These are phyloP conservation scores for Neostapfia colusana DNA, from an alignment of 176 grass and related monocot genomes.

Conservation along the genomic window DNA sequence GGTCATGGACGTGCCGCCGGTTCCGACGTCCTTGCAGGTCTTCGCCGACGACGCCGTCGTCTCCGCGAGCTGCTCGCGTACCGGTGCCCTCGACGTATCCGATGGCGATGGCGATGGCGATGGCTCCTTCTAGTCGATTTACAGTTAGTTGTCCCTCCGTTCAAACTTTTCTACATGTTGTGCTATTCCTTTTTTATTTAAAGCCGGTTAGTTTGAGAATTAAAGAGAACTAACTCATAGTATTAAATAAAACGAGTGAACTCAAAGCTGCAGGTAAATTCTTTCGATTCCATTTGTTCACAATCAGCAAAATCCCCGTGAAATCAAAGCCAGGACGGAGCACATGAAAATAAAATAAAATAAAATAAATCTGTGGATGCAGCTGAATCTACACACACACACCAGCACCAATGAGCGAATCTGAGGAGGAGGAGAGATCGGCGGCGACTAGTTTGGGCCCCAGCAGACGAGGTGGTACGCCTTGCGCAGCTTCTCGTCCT, in stretches of 20 bases:
- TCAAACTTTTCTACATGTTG: too few species aligned
- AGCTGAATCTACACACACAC: neutral
- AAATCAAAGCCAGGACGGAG: neutral
- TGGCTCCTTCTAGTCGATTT: neutral
- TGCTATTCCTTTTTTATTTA: too few species aligned
- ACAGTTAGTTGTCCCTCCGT: too few species aligned
- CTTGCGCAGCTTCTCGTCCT: slow-evolving; percentile 60
- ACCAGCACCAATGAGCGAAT: too few species aligned
- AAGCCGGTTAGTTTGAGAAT: too few species aligned
- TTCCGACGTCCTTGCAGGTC: slow-evolving; percentile 36
- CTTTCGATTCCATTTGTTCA: slow-evolving; percentile 4
- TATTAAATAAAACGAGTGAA: too few species aligned
- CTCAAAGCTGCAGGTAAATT: too few species aligned
- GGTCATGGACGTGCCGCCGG: slow-evolving; percentile 35
- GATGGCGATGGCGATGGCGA: too few species aligned
- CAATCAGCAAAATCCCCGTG: slow-evolving; percentile 16
- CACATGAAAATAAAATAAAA: too few species aligned
- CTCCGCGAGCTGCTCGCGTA: neutral
- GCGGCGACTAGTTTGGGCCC: slow-evolving; percentile 46
- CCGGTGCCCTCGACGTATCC: too few species aligned
- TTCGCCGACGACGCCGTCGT: neutral
- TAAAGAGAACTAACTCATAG: too few species aligned
- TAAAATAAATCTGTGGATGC: neutral
- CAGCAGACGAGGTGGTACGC: slow-evolving; percentile 77
- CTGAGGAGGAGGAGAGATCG: neutral